Evolutionary conservation across 345 rosid species (phyloP), one percentile per base, ranked within the genome.

Genomic region (Salix koriyanagi): DNA sequence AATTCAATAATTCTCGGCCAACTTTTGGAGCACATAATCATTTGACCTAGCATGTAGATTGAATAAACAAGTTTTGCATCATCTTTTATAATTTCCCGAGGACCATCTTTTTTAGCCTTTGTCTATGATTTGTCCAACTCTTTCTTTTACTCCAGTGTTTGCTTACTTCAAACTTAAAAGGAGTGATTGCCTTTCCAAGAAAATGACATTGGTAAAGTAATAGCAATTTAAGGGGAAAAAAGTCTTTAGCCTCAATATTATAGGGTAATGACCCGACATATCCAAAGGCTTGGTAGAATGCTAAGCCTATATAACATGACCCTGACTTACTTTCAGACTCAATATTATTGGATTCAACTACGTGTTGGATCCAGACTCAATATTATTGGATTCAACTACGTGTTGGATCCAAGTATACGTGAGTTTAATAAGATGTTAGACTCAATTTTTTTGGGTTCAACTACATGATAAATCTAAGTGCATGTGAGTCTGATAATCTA

Each of bases 1-100:
- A 65, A 67, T 16, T 68, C n/a, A 26, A 67, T 71, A n/a, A 69
- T 74, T 68, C 67, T 78, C 71, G 16, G 30, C 25, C 14, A 73
- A 76, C 88, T 81, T 83, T 85, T 66, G 73, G 62, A 74, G 81
- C 80, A 74, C 81, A 73, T 77, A 75, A 76, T 79, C 62, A 4
- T 83, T 86, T 86, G 84, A 86, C 86, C 23, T 4, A 34, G 18
- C 15, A 11, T 13, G 30, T 44, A 18, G 1, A 23, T 41, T 58
- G 64, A 58, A 58, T 13, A 58, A 23, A 58, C 28, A 58, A 23
- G 28, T n/a, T 58, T 58, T 23, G 28, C 23, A n/a, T 58, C 28
- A 25, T 23, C 44, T 58, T 11, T n/a, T 56, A 25, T n/a, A 56
- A 56, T 56, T 9, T n/a, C 23, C 62, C 28, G 5, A 23, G 64